Evolutionary conservation across 164 flowering plant genomes (phyloP).

Genomic region (Chimonanthus praecox): DNA sequence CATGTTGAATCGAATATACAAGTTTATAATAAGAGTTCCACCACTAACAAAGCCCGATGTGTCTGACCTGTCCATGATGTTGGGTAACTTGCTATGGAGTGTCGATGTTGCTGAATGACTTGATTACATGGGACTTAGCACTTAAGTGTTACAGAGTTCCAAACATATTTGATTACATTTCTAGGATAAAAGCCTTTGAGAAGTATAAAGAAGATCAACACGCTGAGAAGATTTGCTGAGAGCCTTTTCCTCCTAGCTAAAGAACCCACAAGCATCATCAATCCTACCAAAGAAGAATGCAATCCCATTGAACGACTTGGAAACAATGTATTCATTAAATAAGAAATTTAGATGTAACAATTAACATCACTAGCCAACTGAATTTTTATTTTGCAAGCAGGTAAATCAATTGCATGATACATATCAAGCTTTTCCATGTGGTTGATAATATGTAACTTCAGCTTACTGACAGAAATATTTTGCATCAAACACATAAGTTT

Average conservation of each 20-base stretch:
- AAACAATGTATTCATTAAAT: constrained; percentile 8
- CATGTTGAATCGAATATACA: constrained; percentile 12
- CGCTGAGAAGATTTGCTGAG: constrained; percentile 25
- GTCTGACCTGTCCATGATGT: constrained; percentile 27
- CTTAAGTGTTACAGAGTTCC: constrained; percentile 9
- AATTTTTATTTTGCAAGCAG: too few relatives aligned
- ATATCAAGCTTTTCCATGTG: too few relatives aligned
- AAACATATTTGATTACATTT: constrained; percentile 51
- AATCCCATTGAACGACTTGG: constrained; percentile 3
- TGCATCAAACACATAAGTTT: too few relatives aligned
- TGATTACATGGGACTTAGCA: constrained; percentile 7
- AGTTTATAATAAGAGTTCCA: constrained; percentile 30
- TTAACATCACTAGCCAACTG: neutral
- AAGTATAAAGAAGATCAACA: constrained; percentile 20
- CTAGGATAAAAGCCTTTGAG: constrained; percentile 57
- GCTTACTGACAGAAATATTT: too few relatives aligned
- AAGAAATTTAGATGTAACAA: neutral
- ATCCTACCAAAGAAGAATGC: constrained; percentile 21
- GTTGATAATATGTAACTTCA: too few relatives aligned
- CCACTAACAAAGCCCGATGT: constrained; percentile 74
- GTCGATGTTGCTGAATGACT: constrained; percentile 9
- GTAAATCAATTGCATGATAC: too few relatives aligned
- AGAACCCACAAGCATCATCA: constrained; percentile 40
- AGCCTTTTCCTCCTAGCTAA: constrained; percentile 27
- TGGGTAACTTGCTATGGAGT: neutral